Evolutionary conservation across 2,329 filamentous ascomycete species (phyloP).

Genomic region (Thielaviopsis musarum): DNA sequence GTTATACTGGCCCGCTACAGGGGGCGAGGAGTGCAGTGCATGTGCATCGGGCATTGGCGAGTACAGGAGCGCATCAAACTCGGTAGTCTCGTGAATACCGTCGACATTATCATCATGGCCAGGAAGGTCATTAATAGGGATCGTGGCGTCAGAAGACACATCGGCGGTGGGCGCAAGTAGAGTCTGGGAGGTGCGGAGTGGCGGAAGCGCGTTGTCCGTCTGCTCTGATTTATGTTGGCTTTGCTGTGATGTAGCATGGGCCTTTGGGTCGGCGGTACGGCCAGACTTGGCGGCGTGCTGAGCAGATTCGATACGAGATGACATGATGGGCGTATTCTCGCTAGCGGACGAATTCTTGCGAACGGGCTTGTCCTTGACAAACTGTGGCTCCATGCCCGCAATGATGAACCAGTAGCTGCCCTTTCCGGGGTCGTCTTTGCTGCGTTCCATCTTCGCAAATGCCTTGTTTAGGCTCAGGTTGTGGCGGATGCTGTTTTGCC

Average conservation of each 20-base stretch:
- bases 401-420: slow-evolving; percentile 95
- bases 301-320: slow-evolving; percentile 30
- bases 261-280: slow-evolving; percentile 21
- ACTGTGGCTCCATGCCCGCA: slow-evolving; percentile 73
- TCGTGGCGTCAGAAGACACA: slow-evolving; percentile 61
- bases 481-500: slow-evolving; percentile 98
- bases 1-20: slow-evolving; percentile 44
- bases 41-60: slow-evolving; percentile 52
- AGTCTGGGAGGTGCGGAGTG: slow-evolving; percentile 24
- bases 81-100: slow-evolving; percentile 27
- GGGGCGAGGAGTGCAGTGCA: slow-evolving; percentile 80
- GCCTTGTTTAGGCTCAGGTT: slow-evolving; percentile 95
- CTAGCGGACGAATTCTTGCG: slow-evolving; percentile 39
- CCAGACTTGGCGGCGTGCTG: slow-evolving; percentile 17
- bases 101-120: slow-evolving; percentile 31
- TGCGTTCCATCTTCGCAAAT: slow-evolving; percentile 86
- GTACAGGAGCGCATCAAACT: slow-evolving; percentile 36
- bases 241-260: slow-evolving; percentile 19
- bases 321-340: slow-evolving; percentile 42
- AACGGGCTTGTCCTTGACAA: slow-evolving; percentile 69
- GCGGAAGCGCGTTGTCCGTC: slow-evolving; percentile 18
- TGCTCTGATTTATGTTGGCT: slow-evolving; percentile 5
- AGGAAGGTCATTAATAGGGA: slow-evolving; percentile 51
- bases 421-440: slow-evolving; percentile 94
- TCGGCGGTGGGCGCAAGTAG: slow-evolving; percentile 30